Base-by-base conservation (phyloP, 2,329 filamentous ascomycete species). In the Colletotrichum sp. region DNA sequence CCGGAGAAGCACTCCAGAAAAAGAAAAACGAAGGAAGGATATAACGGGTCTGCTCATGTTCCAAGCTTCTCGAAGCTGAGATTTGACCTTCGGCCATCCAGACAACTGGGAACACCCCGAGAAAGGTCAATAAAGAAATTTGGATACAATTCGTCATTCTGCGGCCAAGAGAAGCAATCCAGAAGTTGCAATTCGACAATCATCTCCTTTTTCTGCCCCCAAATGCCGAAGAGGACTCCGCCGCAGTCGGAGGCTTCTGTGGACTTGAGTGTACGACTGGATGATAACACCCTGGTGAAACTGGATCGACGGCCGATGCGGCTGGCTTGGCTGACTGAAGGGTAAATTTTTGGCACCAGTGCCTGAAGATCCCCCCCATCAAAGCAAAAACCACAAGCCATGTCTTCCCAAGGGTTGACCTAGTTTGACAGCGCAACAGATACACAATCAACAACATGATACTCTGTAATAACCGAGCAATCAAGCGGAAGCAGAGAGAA, bases 21-120 rank as follows among this genome's bases (percentile, higher is more conserved):
- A 55, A 74, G 71, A 60, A 76, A 38, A 30, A 12, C 18, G 55
- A 34, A 60, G 58, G 60, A 68, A 74, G 21, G 18, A 69, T 76
- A 52, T 21, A 61, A 57, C 52, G 74, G 74, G 58, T 66, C 70
- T 38, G 15, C 58, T 18, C 28, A 74, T 21, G 30, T 68, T 60
- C 34, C 65, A 65, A 52, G 28, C 69, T 73, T 72, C 73, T 72
- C 63, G 64, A 68, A 68, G 69, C 73, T 72, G 65, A 36, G 16
- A 36, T 18, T 28, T 58, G 36, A 52, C 36, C 65, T 18, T 34
- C 65, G 15, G 52, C 16, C 43, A 21, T 30, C 55, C 48, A 72
- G 55, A 67, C 16, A 32, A 55, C 61, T 38, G 61, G 72, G 61
- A 63, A 66, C 38, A 12, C 52, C 64, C 68, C 68, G 8, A 48